Evolutionary conservation across 495 filamentous ascomycete species (phyloP), one percentile per base, ranked within the genome.

Genomic region (Tuber borchii): DNA sequence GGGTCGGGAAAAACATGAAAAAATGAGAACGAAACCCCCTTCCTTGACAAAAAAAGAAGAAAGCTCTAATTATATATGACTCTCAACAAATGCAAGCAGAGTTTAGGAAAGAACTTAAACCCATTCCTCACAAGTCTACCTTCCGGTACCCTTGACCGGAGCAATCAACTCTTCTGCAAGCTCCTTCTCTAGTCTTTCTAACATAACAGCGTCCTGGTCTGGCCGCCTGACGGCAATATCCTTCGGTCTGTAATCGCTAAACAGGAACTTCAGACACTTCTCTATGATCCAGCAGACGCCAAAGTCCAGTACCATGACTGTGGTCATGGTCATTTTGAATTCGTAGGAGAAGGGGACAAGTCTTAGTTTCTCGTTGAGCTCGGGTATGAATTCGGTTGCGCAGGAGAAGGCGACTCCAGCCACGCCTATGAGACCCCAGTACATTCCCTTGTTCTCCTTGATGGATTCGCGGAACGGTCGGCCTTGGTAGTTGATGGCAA

Each of bases 401-500:
- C 95, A 97, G 69, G 92, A 92, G 85, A 99, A 98, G 12, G 95
- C 95, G 69, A 98, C 91, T 39, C 85, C 93, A 8, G 94, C 91
- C 14, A 97, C 94, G 73, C 90, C 91, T 10, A 98, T 85, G 71
- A 99, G 90, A 74, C 95, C 96, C 88, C 91, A 98, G 87, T 94
- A 99, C 95, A 99, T 99, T 82, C 93, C 93, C 80, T 89, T 90
- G 86, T 99, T 99, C 86, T 98, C 96, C 1, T 91, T 89, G 73
- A 99, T 93, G 14, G 91, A 91, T 85, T 99, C 95, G 74, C 95
- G 92, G 90, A 99, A 99, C 5, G 95, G 95, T 37, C 95, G 92
- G 74, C 95, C 95, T 84, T 99, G 95, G 86, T 99, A 99, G 87
- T 99, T 99, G 88, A 98, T 95, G 51, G 95, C 94, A 82, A 99